phyloP scores from a whole-genome alignment of 2,329 filamentous ascomycete genomes.

The Cordyceps militaris region DNA sequence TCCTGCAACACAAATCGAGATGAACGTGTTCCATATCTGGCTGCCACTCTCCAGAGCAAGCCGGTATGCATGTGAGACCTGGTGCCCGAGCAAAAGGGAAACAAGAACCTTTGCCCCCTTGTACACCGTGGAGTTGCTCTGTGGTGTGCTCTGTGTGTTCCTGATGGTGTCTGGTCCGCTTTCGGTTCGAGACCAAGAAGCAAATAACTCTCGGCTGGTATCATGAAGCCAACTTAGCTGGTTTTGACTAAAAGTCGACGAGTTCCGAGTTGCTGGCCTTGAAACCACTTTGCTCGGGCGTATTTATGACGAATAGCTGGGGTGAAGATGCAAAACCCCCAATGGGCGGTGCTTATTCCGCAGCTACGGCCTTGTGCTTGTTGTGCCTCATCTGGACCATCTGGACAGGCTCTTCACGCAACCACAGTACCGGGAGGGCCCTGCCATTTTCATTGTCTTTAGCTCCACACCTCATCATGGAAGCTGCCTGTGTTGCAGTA shows the following conservation, averaged over 20 bases:
- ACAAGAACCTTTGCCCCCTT: neutral
- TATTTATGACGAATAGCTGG: neutral
- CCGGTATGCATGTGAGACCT: conserved; percentile 1
- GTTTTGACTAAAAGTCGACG: too few relatives aligned
- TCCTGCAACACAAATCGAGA: conserved; percentile 9
- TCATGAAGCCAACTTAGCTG: neutral
- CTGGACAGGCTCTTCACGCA: neutral
- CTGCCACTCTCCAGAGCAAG: neutral
- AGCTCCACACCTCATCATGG: neutral
- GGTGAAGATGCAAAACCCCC: neutral
- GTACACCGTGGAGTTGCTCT: neutral
- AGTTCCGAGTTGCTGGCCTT: neutral
- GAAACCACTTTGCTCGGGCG: neutral
- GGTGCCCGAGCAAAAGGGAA: conserved; percentile 1
- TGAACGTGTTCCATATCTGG: conserved; percentile 3
- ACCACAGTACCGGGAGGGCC: neutral
- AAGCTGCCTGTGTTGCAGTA: neutral
- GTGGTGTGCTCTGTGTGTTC: too few relatives aligned
- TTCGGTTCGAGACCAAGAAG: too few relatives aligned
- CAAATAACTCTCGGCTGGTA: neutral
- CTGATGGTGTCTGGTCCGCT: too few relatives aligned
- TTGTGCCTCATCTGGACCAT: neutral
- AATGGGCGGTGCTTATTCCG: neutral
- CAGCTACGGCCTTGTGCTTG: neutral
- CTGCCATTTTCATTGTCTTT: neutral